Percentiles rank a stretch among this genome's conserved stretches.
Evolutionary conservation across 257 asterid species (phyloP).

Genomic region (Apocynum venetum): DNA sequence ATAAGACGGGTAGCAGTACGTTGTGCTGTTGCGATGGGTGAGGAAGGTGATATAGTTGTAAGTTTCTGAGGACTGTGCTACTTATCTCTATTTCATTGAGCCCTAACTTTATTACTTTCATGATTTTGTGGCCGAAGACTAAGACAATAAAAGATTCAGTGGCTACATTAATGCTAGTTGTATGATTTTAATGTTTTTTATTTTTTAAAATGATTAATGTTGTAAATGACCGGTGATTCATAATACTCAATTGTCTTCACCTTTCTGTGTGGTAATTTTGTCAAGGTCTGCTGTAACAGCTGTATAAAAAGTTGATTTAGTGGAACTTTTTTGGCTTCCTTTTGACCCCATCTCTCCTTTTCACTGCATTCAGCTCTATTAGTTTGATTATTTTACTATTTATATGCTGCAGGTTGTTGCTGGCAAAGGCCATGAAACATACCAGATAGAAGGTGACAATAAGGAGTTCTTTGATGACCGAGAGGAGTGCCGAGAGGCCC

Average conservation of each 20-base stretch:
- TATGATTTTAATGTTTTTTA: background rate
- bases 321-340: background rate
- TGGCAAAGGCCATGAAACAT: slow-evolving; percentile 87
- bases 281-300: background rate
- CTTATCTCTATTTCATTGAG: background rate
- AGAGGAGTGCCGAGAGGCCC: slow-evolving; percentile 94
- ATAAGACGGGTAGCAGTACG: slow-evolving; percentile 95
- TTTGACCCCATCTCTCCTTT: background rate
- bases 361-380: background rate
- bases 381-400: slow-evolving; percentile 4
- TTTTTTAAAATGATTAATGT: background rate
- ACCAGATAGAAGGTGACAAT: slow-evolving; percentile 82
- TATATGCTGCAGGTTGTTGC: slow-evolving; percentile 70
- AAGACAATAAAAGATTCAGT: background rate
- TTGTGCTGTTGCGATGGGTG: slow-evolving; percentile 98
- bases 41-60: slow-evolving; percentile 97
- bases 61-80: slow-evolving; percentile 26
- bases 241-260: background rate
- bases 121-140: background rate
- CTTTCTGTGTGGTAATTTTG: background rate
- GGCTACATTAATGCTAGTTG: background rate
- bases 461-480: slow-evolving; percentile 90
- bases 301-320: background rate
- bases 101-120: background rate
- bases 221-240: background rate